Conservation (phyloP, 1,284 basidiomycete species). For the Phylloporus sp. region DNA sequence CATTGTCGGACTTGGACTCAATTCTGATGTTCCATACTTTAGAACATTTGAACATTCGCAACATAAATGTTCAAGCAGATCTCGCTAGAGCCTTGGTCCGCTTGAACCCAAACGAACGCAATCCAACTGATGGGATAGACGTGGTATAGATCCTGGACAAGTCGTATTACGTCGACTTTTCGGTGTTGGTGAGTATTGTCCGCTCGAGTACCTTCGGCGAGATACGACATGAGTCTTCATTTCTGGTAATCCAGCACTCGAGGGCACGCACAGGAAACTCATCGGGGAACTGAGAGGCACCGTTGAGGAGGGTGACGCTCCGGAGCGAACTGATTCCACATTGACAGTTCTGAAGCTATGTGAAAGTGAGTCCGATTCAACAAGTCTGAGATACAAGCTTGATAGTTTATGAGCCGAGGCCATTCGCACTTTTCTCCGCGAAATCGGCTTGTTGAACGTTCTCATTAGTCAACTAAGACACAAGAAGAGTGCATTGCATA, state of each 20-base stretch:
- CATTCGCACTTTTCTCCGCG: conserved; percentile 2
- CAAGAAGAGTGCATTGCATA: neutral
- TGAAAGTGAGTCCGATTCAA: conserved; percentile 5
- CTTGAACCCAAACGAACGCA: conserved; percentile 3
- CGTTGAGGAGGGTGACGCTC: conserved; percentile 2
- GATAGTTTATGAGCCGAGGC: conserved; percentile 7
- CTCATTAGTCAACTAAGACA: conserved; percentile 14
- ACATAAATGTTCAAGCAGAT: conserved; percentile 24
- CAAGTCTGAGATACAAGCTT: neutral
- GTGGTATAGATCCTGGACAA: conserved; percentile 9
- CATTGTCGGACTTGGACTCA: neutral
- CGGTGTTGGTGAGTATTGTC: conserved; percentile 23
- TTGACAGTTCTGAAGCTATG: conserved; percentile 13
- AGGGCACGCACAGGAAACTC: neutral
- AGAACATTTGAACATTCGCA: conserved; percentile 16
- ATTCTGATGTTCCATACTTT: neutral
- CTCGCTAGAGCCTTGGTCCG: conserved; percentile 22
- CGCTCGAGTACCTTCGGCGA: neutral
- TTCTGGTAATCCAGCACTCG: conserved; percentile 17
- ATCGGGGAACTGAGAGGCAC: conserved; percentile 20
- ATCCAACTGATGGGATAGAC: neutral
- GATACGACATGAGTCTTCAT: neutral
- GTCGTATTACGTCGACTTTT: conserved; percentile 24
- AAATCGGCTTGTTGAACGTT: neutral
- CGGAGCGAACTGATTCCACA: conserved; percentile 18